A percentile compares a stretch with the other conserved stretches of the same genome.
Evolutionary conservation across 169 alveolate species (phyloP).

Genomic region (Plasmodium inui): DNA sequence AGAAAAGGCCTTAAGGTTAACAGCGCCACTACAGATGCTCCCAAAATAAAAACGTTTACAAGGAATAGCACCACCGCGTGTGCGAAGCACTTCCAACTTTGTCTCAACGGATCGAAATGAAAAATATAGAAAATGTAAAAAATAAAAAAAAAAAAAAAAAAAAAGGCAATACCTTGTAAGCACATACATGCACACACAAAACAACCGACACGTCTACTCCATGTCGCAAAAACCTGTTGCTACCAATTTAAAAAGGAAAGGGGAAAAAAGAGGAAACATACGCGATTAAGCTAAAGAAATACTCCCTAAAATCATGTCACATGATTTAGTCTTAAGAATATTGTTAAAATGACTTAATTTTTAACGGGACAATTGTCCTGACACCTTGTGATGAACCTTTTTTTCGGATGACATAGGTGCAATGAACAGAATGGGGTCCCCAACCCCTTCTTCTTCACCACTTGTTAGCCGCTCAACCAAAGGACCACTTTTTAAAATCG

Average conservation of each 20-base stretch:
- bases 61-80: neutral
- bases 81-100: neutral
- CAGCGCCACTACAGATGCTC: neutral
- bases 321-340: neutral
- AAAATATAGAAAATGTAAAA: neutral
- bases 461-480: neutral
- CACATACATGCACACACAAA: neutral
- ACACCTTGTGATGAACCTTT: neutral
- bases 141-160: neutral
- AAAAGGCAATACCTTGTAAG: neutral
- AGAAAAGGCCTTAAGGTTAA: neutral
- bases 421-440: neutral
- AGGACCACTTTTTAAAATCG: neutral
- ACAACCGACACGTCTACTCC: neutral
- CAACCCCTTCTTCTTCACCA: neutral
- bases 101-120: neutral
- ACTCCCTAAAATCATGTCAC: neutral
- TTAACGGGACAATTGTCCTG: neutral
- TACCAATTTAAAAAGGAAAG: neutral
- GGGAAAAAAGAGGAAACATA: neutral
- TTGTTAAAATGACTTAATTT: too few relatives aligned
- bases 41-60: neutral
- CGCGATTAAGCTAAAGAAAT: neutral
- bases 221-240: neutral
- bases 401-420: neutral